Percentiles rank a stretch among this genome's conserved stretches.
phyloP scores from a whole-genome alignment of 768 basidiomycete species.

The Suillus subluteus region DNA sequence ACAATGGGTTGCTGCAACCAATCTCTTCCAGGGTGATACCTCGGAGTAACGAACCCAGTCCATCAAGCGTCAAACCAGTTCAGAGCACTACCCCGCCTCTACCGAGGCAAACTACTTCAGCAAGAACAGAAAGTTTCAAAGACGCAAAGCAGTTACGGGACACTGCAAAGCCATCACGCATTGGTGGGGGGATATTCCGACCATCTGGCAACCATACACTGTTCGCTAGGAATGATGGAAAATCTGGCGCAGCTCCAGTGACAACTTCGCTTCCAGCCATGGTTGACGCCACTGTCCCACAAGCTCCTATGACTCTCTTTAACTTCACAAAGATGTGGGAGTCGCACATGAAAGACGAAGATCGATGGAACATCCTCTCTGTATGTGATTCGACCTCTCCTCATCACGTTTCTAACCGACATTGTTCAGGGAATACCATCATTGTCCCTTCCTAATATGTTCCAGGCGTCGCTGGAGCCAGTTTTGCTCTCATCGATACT shows the following conservation, averaged over 20 bases:
- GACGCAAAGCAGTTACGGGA: slow-evolving; percentile 64
- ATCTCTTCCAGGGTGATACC: slow-evolving; percentile 40
- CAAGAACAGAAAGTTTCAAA: slow-evolving; percentile 47
- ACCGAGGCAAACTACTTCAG: slow-evolving; percentile 13
- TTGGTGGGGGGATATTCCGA: slow-evolving; percentile 77
- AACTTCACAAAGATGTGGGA: slow-evolving; percentile 69
- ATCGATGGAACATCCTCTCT: slow-evolving; percentile 60
- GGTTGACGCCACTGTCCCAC: slow-evolving; percentile 10
- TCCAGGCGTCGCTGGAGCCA: slow-evolving; percentile 73
- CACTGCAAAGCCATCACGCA: slow-evolving; percentile 44
- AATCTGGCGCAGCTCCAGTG: slow-evolving; percentile 7
- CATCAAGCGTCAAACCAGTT: slow-evolving; percentile 23
- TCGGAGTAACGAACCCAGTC: slow-evolving; percentile 2
- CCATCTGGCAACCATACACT: slow-evolving; percentile 62
- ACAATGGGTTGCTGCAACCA: slow-evolving; percentile 38
- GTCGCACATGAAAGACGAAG: slow-evolving; percentile 38
- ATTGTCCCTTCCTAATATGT: slow-evolving; percentile 57
- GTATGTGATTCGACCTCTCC: slow-evolving; percentile 41
- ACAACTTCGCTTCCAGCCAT: slow-evolving; percentile 10
- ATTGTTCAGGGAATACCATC: slow-evolving; percentile 56
- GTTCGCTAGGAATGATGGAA: slow-evolving; percentile 41
- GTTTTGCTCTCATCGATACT: slow-evolving; percentile 61
- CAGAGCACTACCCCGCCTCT: slow-evolving; percentile 10
- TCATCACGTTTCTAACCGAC: background rate
- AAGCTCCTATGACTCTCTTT: slow-evolving; percentile 54